These are phyloP conservation scores for Pythium folliculosum DNA, from an alignment of 352 stramenopile genomes.

Conservation along the genomic window DNA sequence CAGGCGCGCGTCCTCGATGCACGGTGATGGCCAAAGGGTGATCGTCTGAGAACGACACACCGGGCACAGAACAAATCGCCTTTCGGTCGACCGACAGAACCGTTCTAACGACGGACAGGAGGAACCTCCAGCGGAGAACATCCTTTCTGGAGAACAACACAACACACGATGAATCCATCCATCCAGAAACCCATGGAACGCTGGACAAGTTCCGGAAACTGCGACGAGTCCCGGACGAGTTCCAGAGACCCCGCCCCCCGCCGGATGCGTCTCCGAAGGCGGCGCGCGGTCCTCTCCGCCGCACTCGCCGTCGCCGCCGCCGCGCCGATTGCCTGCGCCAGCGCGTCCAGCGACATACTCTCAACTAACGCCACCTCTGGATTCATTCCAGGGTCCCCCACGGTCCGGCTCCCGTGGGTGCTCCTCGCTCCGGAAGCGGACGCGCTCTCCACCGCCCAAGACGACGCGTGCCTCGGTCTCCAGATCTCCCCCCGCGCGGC, in stretches of 20 bases:
- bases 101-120: not conserved
- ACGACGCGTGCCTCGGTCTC: slow-evolving; percentile 20
- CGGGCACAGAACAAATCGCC: not conserved
- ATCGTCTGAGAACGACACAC: slow-evolving; percentile 1
- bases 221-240: not conserved
- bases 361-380: slow-evolving; percentile 9
- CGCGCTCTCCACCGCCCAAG: not conserved
- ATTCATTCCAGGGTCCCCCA: not conserved
- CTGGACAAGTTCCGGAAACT: not conserved
- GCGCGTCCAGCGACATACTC: not conserved
- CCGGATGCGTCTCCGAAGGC: slow-evolving; percentile 1
- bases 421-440: slow-evolving; percentile 2
- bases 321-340: too few relatives aligned
- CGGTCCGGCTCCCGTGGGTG: slow-evolving; percentile 23
- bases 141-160: not conserved
- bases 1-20: not conserved
- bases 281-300: not conserved
- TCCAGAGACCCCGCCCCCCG: slow-evolving; percentile 11
- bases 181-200: too few relatives aligned
- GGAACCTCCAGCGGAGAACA: not conserved
- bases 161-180: not conserved
- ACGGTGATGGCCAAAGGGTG: not conserved
- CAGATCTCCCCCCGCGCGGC: slow-evolving; percentile 18
- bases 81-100: not conserved
- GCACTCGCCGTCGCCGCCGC: not conserved